Conservation (phyloP, 1,284 basidiomycete species). For the Coriolopsis trogii region DNA sequence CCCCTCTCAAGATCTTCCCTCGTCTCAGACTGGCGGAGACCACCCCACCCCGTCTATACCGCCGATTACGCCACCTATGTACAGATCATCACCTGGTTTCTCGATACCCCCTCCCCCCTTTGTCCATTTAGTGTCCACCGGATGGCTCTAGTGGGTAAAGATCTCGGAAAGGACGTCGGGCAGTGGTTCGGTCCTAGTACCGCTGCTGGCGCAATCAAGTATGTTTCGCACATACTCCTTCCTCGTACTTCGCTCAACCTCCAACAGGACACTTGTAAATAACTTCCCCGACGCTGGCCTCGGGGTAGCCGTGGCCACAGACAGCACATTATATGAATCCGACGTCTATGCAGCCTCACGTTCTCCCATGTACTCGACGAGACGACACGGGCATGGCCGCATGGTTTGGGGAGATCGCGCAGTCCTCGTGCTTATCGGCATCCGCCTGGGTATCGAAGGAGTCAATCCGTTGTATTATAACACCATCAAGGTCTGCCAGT, state of each 20-base stretch:
- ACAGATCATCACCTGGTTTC: constrained; percentile 91
- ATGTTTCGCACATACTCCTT: constrained; percentile 37
- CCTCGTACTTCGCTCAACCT: not conserved
- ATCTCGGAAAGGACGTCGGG: constrained; percentile 93
- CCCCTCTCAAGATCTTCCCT: constrained; percentile 1
- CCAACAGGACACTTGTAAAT: constrained; percentile 70
- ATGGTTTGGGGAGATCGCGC: constrained; percentile 79
- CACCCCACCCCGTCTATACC: constrained; percentile 59
- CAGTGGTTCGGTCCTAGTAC: constrained; percentile 99
- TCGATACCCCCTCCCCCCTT: constrained; percentile 88
- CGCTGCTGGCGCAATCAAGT: constrained; percentile 94
- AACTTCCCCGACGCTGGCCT: constrained; percentile 83
- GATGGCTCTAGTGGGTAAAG: constrained; percentile 94
- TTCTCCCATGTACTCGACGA: constrained; percentile 40
- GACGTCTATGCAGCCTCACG: constrained; percentile 86
- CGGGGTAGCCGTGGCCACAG: constrained; percentile 82
- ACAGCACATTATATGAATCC: constrained; percentile 80
- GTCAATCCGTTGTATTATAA: constrained; percentile 97
- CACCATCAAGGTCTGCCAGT: constrained; percentile 79
- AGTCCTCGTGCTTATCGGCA: constrained; percentile 86
- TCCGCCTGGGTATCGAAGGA: constrained; percentile 88
- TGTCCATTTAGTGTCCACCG: constrained; percentile 96
- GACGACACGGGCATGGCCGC: constrained; percentile 34
- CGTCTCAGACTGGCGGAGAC: constrained; percentile 88
- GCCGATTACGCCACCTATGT: constrained; percentile 78